phyloP scores from a whole-genome alignment of 176 grass and related monocot genomes.

The Stipa capillata region DNA sequence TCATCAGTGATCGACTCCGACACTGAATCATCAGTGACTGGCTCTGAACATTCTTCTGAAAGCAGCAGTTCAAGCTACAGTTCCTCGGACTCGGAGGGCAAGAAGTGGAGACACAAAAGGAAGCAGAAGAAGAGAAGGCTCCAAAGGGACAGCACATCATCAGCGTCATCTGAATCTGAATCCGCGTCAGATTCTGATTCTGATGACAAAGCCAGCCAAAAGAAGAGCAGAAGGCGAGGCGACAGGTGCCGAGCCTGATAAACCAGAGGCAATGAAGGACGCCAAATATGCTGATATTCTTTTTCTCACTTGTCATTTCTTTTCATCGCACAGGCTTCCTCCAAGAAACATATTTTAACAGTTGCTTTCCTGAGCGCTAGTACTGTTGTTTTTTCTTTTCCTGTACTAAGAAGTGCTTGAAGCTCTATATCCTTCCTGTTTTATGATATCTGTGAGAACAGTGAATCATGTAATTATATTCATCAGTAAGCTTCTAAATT shows the following conservation, averaged over 20 bases:
- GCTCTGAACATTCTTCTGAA: slow-evolving; percentile 52
- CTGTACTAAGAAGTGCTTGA: not conserved
- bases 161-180: slow-evolving; percentile 40
- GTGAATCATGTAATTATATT: slow-evolving; percentile 5
- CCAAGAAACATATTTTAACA: not conserved
- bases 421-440: not conserved
- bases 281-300: not conserved
- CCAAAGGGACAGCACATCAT: slow-evolving; percentile 36
- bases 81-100: slow-evolving; percentile 57
- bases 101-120: slow-evolving; percentile 37
- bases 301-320: not conserved
- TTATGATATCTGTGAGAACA: not conserved
- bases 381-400: not conserved
- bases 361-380: not conserved
- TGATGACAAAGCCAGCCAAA: slow-evolving; percentile 47
- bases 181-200: slow-evolving; percentile 52
- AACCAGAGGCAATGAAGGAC: not conserved
- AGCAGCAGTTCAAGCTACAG: slow-evolving; percentile 49
- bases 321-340: not conserved
- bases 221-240: slow-evolving; percentile 36
- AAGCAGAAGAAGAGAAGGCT: slow-evolving; percentile 59
- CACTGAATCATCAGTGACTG: slow-evolving; percentile 36
- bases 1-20: slow-evolving; percentile 52
- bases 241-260: slow-evolving; percentile 14
- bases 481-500: not conserved